Base-by-base conservation (phyloP, 1,284 basidiomycete species). In the Marasmius sp. region DNA sequence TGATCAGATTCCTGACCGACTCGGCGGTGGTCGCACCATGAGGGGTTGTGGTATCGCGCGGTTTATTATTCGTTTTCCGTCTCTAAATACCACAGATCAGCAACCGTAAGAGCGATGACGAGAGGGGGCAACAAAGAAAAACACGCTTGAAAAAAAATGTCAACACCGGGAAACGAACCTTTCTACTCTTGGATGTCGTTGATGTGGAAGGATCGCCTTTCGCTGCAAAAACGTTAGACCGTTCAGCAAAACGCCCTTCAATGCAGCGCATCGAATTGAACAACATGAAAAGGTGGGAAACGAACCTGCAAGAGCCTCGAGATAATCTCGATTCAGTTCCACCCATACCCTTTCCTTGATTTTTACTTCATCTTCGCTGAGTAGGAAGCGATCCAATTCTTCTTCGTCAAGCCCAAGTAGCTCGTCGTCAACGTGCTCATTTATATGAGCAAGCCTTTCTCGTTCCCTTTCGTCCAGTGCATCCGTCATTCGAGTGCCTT, bases 301-400 rank as follows among this genome's bases (percentile, higher is more conserved):
- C 87, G 74, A 70, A 93, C 93, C 87, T 64, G 93, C 94, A 51
- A 96, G 81, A 37, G 92, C 89, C 73, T 97, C 93, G 56, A 99
- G 78, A 78, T 97, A 99, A 59, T 97, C 95, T 66, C 86, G 87
- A 76, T 99, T 99, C 72, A 95, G 83, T 76, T 97, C 95, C 64
- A 98, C 93, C 97, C 97, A 99, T 18, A 99, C 88, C 33, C 95
- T 88, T 71, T 97, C 95, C 74, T 96, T 97, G 71, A 95, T 85
- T 72, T 85, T 87, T 6, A 94, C 90, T 75, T 98, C 97, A 33
- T 93, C 92, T 52, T 93, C 89, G 11, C 84, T 89, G 53, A 98
- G 77, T 62, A 97, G 82, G 78, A 93, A 95, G 33, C 78, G 79
- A 72, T 98, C 94, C 51, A 99, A 81, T 74, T 99, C 97, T 7